Evolutionary conservation across 192 early-diverging fungal species (phyloP), one percentile per base, ranked within the genome.

Genomic region (Bifiguratus adelaidae): DNA sequence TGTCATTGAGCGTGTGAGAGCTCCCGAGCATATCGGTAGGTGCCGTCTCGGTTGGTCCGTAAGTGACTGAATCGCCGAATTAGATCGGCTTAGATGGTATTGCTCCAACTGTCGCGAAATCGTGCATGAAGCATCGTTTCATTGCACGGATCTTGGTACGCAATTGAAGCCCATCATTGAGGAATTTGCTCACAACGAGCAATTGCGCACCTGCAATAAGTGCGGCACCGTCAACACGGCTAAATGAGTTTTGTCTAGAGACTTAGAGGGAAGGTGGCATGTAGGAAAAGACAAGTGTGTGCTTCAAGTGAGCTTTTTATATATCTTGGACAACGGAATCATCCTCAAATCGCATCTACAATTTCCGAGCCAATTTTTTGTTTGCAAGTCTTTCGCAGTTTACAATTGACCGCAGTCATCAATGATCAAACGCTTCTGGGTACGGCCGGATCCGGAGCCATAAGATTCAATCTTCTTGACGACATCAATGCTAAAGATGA

Each of bases 81-180:
- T 63, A 84, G 95, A 99, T 73, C 65, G 71, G 0, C 61, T 99
- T 56, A 71, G 88, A 49, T 99, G 95, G 95, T 99, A 99, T 69
- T 99, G 95, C 64, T 30, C 40, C 19, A 22, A 63, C 24, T 99
- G 95, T 63, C 68, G 70, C 28, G 58, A 63, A 22, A 77, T 96
- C 35, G 85, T 99, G 0, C 86, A 93, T 65, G 76, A 92, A 58
- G 89, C 86, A 54, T 70, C 76, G 29, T 99, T 99, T 68, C 68
- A 92, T 55, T 97, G 93, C 59, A 69, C 69, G 16, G 85, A 95
- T 57, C 73, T 99, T 36, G 91, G 91, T 12, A 71, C 64, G 24
- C 93, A 99, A 52, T 57, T 99, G 38, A 88, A 86, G 32, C 93
- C 92, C 23, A 78, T 99, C 5, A 93, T 99, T 61, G 76, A 95